A percentile compares a stretch with the other conserved stretches of the same genome.
Evolutionary conservation across 1,139 yeast species (phyloP).

Genomic region (Yamadazyma membranifaciens): DNA sequence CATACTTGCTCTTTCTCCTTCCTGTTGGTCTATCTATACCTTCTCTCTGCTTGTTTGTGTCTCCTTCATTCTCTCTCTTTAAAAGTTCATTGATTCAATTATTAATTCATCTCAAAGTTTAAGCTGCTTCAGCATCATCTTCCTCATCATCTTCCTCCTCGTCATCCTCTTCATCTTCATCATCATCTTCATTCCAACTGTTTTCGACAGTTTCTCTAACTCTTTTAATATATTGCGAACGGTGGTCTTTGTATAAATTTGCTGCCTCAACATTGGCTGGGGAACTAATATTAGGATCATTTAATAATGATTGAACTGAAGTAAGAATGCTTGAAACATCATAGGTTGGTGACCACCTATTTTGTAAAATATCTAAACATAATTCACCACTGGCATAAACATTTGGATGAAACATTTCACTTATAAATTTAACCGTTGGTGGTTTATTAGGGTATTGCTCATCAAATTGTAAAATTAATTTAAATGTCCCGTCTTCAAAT

Average conservation of each 20-base stretch:
- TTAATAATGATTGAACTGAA: conserved; percentile 78
- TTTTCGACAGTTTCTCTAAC: conserved; percentile 93
- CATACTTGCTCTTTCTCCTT: too few relatives aligned
- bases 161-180: conserved; percentile 65
- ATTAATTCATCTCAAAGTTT: neutral
- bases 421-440: conserved; percentile 84
- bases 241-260: conserved; percentile 88
- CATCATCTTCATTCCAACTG: conserved; percentile 71
- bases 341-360: conserved; percentile 98
- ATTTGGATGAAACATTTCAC: conserved; percentile 97
- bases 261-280: conserved; percentile 99
- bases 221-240: conserved; percentile 85
- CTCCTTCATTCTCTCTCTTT: too few relatives aligned
- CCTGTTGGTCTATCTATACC: too few relatives aligned
- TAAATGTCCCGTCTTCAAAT: conserved; percentile 96
- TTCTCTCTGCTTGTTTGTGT: too few relatives aligned
- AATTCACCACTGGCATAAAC: conserved; percentile 95
- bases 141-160: conserved; percentile 42
- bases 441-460: conserved; percentile 98
- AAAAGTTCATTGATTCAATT: too few relatives aligned
- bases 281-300: conserved; percentile 94
- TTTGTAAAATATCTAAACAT: conserved; percentile 92
- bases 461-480: conserved; percentile 82
- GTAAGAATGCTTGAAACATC: conserved; percentile 97
- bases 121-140: neutral